Evolutionary conservation across 352 stramenopile genomes (phyloP), one percentile per base, ranked within the genome.

Genomic region (Pythium oligandrum): DNA sequence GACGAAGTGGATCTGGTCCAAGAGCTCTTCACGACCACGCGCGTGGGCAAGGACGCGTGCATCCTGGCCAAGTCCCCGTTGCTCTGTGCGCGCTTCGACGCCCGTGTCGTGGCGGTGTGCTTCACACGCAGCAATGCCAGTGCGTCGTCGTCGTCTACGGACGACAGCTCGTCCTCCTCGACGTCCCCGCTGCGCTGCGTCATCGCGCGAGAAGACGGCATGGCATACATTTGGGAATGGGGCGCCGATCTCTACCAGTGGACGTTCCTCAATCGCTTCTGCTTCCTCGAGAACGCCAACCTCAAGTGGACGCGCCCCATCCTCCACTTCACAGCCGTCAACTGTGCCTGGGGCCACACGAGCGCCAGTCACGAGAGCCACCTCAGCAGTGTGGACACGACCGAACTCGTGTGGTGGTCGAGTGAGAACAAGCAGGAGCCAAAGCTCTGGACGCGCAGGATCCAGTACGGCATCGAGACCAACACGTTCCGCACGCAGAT

Each of bases 141-240:
- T 3, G 47, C 8, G 30, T n/a, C 51, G 9, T 7, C 8, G 8
- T 11, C 32, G n/a, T 30, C 6, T 17, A 38, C n/a, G 31, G 36
- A 42, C 4, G 3, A 9, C 5, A 49, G 12, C 9, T 46, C 52
- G 4, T 17, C 51, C 2, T 37, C 32, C 30, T 49, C 42, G 12
- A n/a, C 50, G 50, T 33, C 44, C 37, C 54, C 64, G 35, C 64
- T 95, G 56, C 70, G 85, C 37, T 95, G 83, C 57, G 59, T 95
- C 0, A 71, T 93, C 32, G 81, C 82, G 7, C 68, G 78, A 12
- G 75, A 90, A 49, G 85, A 95, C 53, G 85, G 85, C 31, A 76
- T 86, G 68, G 80, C 73, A 37, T 91, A 84, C 62, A 51, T 93
- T 17, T 95, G 85, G 85, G 83, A 95, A 47, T 95, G 85, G 85